These are phyloP conservation scores for Spizellomyces sp. DNA, from an alignment of 192 early-diverging fungal genomes.

Conservation along the genomic window DNA sequence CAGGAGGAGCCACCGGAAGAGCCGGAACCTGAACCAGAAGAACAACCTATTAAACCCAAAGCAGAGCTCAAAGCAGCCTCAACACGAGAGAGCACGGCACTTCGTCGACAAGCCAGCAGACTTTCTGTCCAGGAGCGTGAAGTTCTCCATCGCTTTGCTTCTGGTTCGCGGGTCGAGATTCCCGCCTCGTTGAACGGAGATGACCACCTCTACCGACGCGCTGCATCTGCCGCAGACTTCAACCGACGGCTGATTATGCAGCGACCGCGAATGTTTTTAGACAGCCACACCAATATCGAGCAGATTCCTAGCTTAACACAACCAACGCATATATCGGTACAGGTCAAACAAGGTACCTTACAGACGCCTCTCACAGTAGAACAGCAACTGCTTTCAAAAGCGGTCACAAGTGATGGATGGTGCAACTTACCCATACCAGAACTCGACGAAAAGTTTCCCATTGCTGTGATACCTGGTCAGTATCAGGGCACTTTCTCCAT, in stretches of 20 bases:
- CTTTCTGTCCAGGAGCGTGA: constrained; percentile 7
- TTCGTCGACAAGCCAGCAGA: neutral
- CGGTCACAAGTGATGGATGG: constrained; percentile 17
- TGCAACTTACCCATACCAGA: neutral
- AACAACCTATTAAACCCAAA: neutral
- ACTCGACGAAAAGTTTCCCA: constrained; percentile 37
- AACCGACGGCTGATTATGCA: constrained; percentile 40
- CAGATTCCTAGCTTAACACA: constrained; percentile 46
- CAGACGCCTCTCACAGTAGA: constrained; percentile 23
- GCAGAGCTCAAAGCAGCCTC: neutral
- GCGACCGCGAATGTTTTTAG: constrained; percentile 38
- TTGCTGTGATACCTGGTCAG: constrained; percentile 51
- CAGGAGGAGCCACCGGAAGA: constrained; percentile 44
- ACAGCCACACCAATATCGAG: constrained; percentile 54
- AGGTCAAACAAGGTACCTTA: constrained; percentile 27
- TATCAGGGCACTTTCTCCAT: constrained; percentile 48
- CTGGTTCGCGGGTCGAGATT: constrained; percentile 12
- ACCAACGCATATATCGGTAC: constrained; percentile 37
- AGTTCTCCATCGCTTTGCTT: neutral
- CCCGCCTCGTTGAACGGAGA: constrained; percentile 29
- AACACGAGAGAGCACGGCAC: neutral
- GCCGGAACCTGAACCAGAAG: constrained; percentile 25
- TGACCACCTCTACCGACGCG: constrained; percentile 35
- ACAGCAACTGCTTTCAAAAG: neutral
- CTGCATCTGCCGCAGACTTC: constrained; percentile 52